Evolutionary conservation across 768 basidiomycete species (phyloP).

Genomic region (Leucosporidium creatinivorum): DNA sequence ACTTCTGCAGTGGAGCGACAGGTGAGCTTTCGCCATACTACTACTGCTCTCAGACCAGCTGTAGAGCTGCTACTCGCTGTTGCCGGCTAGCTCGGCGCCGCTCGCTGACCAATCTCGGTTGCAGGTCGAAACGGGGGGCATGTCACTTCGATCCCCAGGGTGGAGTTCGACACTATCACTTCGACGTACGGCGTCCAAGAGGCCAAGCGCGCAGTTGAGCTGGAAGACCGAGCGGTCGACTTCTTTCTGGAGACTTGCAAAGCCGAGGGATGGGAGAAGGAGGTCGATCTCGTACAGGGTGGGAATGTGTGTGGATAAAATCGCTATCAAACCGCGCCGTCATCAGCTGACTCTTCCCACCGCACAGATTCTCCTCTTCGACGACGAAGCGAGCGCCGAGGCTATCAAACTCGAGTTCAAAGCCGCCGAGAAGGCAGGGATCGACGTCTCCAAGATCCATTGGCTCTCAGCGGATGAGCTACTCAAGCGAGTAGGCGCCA

Average conservation of each 20-base stretch:
- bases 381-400: constrained; percentile 48
- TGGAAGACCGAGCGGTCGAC: constrained; percentile 56
- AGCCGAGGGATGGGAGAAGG: constrained; percentile 45
- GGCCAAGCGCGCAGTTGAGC: constrained; percentile 49
- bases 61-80: background rate
- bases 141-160: constrained; percentile 52
- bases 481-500: constrained; percentile 37
- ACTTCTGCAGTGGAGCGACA: constrained; percentile 55
- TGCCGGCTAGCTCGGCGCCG: constrained; percentile 45
- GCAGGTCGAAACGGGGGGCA: constrained; percentile 74
- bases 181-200: constrained; percentile 51
- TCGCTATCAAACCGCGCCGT: background rate
- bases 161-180: constrained; percentile 46
- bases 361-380: constrained; percentile 46
- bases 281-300: constrained; percentile 59
- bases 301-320: constrained; percentile 42
- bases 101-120: background rate
- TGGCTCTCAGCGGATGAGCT: constrained; percentile 50
- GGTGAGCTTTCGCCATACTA: constrained; percentile 29
- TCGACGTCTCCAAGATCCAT: constrained; percentile 46
- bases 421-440: constrained; percentile 52
- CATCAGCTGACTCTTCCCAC: background rate
- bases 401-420: constrained; percentile 48
- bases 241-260: constrained; percentile 52
- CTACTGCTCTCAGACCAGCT: background rate